Percentiles rank a stretch among this genome's conserved stretches.
phyloP scores from a whole-genome alignment of 1,139 yeast genomes.

The Lipomyces yarrowii region DNA sequence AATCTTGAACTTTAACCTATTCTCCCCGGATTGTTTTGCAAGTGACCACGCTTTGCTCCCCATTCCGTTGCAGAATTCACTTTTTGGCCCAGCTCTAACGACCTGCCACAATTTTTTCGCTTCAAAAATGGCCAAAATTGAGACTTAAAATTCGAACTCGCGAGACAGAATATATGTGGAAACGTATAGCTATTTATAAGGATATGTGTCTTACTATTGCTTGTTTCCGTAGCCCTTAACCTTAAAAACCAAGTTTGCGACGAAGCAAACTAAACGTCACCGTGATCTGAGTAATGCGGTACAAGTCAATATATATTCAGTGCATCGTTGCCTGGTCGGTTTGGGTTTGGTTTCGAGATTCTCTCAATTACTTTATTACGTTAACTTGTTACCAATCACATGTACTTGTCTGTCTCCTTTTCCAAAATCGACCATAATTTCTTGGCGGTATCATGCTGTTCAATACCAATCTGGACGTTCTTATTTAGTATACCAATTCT shows the following conservation, averaged over 20 bases:
- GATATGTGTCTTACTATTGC: neutral
- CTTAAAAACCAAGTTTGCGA: neutral
- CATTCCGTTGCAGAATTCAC: neutral
- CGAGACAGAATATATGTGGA: neutral
- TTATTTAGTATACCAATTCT: neutral
- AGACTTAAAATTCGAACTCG: neutral
- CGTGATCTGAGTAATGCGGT: neutral
- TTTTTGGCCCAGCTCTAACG: neutral
- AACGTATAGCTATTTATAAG: neutral
- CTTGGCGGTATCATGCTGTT: neutral
- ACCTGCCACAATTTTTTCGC: constrained; percentile 4
- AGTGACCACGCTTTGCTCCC: neutral
- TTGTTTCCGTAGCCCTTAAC: neutral
- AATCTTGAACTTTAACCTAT: neutral
- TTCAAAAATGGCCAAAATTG: neutral
- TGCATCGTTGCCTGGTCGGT: no score
- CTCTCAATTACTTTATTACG: no score
- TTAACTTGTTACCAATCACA: neutral
- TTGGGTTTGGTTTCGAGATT: no score
- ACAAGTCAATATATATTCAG: neutral
- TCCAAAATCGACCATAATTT: constrained; percentile 10
- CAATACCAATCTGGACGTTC: neutral
- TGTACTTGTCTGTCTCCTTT: constrained; percentile 1
- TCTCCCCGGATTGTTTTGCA: neutral
- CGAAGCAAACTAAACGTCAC: neutral